phyloP scores from a whole-genome alignment of 176 grass and related monocot genomes.

The Hsuehochloa calcarea region DNA sequence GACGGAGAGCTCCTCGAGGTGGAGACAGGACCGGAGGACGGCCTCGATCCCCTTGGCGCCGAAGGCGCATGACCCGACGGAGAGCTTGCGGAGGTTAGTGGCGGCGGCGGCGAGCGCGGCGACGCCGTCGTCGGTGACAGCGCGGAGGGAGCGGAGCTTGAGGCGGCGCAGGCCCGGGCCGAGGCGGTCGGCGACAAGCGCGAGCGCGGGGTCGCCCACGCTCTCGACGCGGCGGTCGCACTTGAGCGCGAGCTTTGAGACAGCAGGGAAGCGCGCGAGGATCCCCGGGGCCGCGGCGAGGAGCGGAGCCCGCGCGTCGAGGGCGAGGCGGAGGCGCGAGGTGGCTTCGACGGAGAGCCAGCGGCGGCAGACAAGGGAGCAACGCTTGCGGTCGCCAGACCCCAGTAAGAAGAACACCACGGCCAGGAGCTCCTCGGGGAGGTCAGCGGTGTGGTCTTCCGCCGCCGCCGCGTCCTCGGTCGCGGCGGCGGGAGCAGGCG shows the following conservation, averaged over 20 bases:
- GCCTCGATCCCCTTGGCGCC: constrained; percentile 53
- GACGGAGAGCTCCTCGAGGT: constrained; percentile 72
- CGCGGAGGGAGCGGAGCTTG: constrained; percentile 59
- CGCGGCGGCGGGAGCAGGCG: neutral
- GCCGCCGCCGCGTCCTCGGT: constrained; percentile 18
- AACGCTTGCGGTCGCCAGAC: constrained; percentile 70
- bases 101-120: constrained; percentile 43
- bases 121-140: constrained; percentile 63
- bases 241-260: constrained; percentile 70
- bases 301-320: constrained; percentile 53
- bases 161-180: constrained; percentile 55
- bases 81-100: constrained; percentile 63
- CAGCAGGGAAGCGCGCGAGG: constrained; percentile 53
- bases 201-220: constrained; percentile 51
- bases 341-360: constrained; percentile 58
- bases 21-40: constrained; percentile 50
- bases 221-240: constrained; percentile 69
- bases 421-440: constrained; percentile 72
- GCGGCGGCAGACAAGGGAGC: constrained; percentile 67
- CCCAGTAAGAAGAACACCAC: constrained; percentile 51
- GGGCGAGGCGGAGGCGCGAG: constrained; percentile 57
- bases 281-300: constrained; percentile 35
- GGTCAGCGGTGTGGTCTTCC: constrained; percentile 53
- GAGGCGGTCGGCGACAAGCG: constrained; percentile 42
- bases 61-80: constrained; percentile 54